Evolutionary conservation across 2,329 filamentous ascomycete genomes (phyloP), one percentile per base, ranked within the genome.

Genomic region (Phialophora chinensis): DNA sequence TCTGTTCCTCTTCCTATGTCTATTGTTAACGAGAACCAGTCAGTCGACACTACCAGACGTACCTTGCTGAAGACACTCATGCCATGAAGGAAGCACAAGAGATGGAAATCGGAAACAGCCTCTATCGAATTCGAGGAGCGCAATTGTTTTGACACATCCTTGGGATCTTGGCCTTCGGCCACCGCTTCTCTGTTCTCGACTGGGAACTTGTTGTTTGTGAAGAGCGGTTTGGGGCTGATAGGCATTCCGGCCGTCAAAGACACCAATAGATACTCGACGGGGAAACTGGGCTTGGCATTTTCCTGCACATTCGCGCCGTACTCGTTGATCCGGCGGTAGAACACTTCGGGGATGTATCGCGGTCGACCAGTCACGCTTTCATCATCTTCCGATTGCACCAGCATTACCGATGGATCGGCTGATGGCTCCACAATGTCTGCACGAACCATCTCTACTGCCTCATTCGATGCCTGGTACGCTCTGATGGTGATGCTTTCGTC

Each of bases 211-310:
- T 85, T 84, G 67, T 80, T 77, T 31, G 82, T 89, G 79, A 98
- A 98, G 33, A 90, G 79, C 12, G 93, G 92, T 63, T 88, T 90
- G 3, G 92, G 86, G 53, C 88, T 84, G 60, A 90, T 91, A 2
- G 95, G 95, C 81, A 99, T 98, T 66, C 95, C 95, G 76, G 99
- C 94, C 0, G 95, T 99, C 69, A 99, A 85, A 8, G 95, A 98
- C 68, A 98, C 92, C 64, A 98, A 89, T 38, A 99, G 86, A 77
- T 98, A 99, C 77, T 99, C 95, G 57, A 97, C 93, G 0, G 95
- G 95, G 77, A 99, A 99, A 54, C 91, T 89, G 0, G 95, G 95
- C 77, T 97, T 98, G 27, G 95, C 95, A 73, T 97, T 98, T 78
- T 98, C 92, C 77, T 97, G 95, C 7, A 98, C 95, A 73, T 94